Conservation (phyloP, 1,284 basidiomycete species). For the Pholiota adiposa region DNA sequence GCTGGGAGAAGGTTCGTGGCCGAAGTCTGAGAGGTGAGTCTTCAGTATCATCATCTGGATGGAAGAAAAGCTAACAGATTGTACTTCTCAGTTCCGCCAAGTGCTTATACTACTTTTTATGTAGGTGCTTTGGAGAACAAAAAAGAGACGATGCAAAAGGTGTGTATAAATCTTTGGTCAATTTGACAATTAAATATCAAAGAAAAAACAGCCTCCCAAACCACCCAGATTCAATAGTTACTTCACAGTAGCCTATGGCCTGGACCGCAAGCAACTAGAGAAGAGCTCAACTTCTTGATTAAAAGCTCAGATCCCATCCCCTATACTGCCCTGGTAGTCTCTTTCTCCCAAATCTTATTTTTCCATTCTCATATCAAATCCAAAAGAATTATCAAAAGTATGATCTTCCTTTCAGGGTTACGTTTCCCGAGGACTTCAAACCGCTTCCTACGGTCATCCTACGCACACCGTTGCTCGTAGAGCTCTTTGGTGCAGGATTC, state of each 20-base stretch:
- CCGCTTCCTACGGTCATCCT: slow-evolving; percentile 62
- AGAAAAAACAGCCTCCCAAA: background rate
- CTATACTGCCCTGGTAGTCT: slow-evolving; percentile 30
- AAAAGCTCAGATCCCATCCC: slow-evolving; percentile 49
- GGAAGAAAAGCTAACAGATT: background rate
- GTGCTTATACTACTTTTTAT: slow-evolving; percentile 80
- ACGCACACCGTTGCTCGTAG: slow-evolving; percentile 65
- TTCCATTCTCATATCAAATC: slow-evolving; percentile 8
- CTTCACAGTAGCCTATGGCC: slow-evolving; percentile 77
- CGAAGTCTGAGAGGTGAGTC: slow-evolving; percentile 75
- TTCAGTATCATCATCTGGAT: too few relatives aligned
- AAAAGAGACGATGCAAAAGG: slow-evolving; percentile 39
- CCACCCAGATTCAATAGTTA: slow-evolving; percentile 70
- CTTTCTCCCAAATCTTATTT: background rate
- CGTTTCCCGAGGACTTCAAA: slow-evolving; percentile 48
- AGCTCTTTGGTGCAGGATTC: slow-evolving; percentile 83
- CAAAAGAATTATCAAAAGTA: slow-evolving; percentile 16
- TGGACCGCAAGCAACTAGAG: slow-evolving; percentile 66
- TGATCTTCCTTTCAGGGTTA: slow-evolving; percentile 56
- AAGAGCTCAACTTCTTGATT: slow-evolving; percentile 71
- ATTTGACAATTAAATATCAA: too few relatives aligned
- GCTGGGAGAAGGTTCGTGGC: slow-evolving; percentile 80
- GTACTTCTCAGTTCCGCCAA: slow-evolving; percentile 64
- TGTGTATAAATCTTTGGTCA: too few relatives aligned
- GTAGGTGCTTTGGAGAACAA: slow-evolving; percentile 60